Percentiles rank a stretch among this genome's conserved stretches.
Conservation (phyloP, 2,329 filamentous ascomycete species). For the Cladophialophora exuberans region DNA sequence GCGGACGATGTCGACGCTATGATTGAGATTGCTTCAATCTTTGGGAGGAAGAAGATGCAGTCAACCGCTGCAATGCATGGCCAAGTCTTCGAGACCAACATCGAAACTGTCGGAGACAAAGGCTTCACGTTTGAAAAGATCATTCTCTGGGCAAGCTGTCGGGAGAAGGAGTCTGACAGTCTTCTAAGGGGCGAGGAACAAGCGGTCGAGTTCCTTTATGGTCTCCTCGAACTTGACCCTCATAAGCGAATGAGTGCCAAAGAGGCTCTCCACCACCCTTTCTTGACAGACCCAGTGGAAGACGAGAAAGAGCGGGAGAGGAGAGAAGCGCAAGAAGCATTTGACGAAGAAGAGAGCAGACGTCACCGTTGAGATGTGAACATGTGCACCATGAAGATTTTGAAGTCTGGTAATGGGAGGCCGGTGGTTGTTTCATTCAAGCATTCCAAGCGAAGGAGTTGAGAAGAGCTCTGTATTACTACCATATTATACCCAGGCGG, state of each 20-base stretch:
- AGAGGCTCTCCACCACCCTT: constrained; percentile 49
- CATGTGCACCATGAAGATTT: background rate
- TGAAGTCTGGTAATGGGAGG: background rate
- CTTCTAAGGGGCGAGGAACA: constrained; percentile 52
- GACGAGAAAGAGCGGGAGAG: constrained; percentile 34
- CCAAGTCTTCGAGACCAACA: constrained; percentile 87
- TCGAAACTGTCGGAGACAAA: constrained; percentile 83
- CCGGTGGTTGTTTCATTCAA: constrained; percentile 1
- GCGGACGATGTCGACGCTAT: constrained; percentile 97
- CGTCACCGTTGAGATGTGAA: constrained; percentile 9
- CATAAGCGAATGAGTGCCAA: constrained; percentile 46
- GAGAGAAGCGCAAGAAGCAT: constrained; percentile 28
- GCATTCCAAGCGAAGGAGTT: constrained; percentile 9
- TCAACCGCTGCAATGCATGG: constrained; percentile 81
- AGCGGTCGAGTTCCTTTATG: constrained; percentile 47
- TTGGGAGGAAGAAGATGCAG: constrained; percentile 84
- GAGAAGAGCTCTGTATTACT: constrained; percentile 21
- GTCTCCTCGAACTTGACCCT: constrained; percentile 50
- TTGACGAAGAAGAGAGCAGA: constrained; percentile 16
- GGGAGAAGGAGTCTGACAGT: constrained; percentile 60
- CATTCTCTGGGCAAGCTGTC: constrained; percentile 89
- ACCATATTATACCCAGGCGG: constrained; percentile 25
- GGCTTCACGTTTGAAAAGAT: constrained; percentile 93
- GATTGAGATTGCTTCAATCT: constrained; percentile 96
- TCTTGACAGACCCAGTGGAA: constrained; percentile 45